Base-by-base conservation (phyloP, 108 stramenopile species). In the Stephanodiscus minutulus region DNA sequence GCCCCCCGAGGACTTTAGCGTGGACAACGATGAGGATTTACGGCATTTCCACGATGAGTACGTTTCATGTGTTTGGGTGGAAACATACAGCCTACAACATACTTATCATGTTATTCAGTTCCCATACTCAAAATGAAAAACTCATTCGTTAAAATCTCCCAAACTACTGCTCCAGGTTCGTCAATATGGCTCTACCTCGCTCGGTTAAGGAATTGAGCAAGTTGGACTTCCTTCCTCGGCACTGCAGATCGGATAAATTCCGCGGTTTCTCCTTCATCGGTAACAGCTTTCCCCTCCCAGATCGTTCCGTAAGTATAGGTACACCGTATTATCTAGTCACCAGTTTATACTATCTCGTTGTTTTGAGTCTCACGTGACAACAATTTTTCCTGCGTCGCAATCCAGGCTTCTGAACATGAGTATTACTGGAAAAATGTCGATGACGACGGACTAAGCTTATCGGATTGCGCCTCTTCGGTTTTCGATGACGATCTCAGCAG, bases 221-320 rank as follows among this genome's bases (percentile, higher is more conserved):
- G 10, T 69, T 83, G 17, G 73, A 82, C 46, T 77, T 81, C 36
- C 63, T 62, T 39, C 88, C 91, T 0, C 64, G 88, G 48, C 74
- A 85, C 35, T 72, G 85, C 50, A 67, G 87, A 48, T 90, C 88
- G 2, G 87, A 91, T 36, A 62, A 72, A 8, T 96, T 96, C 71
- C 76, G 85, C 15, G 95, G 95, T 28, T 96, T 96, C 81, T 94
- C 92, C 8, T 93, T 96, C 77, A 86, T 94, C 68, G 88, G 92
- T 39, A 77, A 89, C 15, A 84, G 87, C 22, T 92, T 92, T 70
- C 64, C 79, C 17, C 67, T 96, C 35, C 91, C 92, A 21, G 80
- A 87, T 39, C 82, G 95, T 25, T 70, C 73, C 20, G 74, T 74
- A 54, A 37, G 74, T 59, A 11, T 10, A 18, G 0, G 4, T 50